Evolutionary conservation across 768 basidiomycete genomes (phyloP).

Genomic region (Trametes gibbosa): DNA sequence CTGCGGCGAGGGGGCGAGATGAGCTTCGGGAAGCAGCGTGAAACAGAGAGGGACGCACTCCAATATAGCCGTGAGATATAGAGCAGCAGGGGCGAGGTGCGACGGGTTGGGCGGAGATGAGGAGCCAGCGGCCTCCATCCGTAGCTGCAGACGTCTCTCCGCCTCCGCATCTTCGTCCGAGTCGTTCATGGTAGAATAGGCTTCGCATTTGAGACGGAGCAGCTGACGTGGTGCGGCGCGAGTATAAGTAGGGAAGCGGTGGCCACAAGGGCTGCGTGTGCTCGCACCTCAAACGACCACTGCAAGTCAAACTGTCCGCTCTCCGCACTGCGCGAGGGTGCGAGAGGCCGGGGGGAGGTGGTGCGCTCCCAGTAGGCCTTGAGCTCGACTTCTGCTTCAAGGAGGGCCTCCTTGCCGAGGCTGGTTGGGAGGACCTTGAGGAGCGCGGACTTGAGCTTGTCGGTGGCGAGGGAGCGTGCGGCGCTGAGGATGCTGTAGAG

Average conservation of each 20-base stretch:
- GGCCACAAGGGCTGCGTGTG: constrained; percentile 13
- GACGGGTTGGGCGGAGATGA: constrained; percentile 47
- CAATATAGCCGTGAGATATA: constrained; percentile 90
- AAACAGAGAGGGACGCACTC: constrained; percentile 60
- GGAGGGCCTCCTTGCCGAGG: constrained; percentile 86
- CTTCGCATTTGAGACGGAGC: constrained; percentile 82
- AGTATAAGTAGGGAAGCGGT: constrained; percentile 11
- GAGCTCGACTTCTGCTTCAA: constrained; percentile 92
- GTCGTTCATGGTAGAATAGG: constrained; percentile 83
- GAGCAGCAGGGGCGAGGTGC: constrained; percentile 74
- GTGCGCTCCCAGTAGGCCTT: constrained; percentile 86
- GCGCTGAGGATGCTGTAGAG: constrained; percentile 67
- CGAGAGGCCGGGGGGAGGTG: constrained; percentile 34
- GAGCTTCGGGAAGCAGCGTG: constrained; percentile 11
- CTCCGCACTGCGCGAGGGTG: constrained; percentile 49
- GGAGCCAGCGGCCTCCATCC: constrained; percentile 52
- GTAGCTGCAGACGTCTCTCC: constrained; percentile 60
- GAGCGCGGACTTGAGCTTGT: constrained; percentile 69
- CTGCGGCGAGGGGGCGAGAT: constrained; percentile 37
- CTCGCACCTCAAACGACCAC: constrained; percentile 69
- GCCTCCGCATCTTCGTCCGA: constrained; percentile 70
- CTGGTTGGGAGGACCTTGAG: constrained; percentile 72
- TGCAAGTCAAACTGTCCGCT: constrained; percentile 57
- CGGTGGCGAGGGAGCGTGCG: constrained; percentile 67
- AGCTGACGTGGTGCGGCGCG: constrained; percentile 41